Base-by-base conservation (phyloP, 352 stramenopile genomes). In the Pythium grandisporangium region DNA sequence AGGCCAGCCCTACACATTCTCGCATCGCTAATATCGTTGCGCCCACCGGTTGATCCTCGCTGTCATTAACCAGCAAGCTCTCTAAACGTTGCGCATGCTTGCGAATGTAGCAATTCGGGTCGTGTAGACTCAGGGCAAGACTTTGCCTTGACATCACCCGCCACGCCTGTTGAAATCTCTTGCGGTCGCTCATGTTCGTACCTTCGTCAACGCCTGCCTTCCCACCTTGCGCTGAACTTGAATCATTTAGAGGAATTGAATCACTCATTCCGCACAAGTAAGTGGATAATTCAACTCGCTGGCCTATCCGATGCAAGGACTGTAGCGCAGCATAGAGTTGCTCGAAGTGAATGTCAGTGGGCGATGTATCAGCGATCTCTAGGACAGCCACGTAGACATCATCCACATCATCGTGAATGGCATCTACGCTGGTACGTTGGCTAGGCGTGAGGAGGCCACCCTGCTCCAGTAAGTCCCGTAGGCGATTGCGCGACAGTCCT, bases 71-170 rank as follows among this genome's bases (percentile, higher is more conserved):
- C n/a, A n/a, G n/a, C n/a, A n/a, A n/a, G n/a, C n/a, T n/a, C n/a
- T n/a, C n/a, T n/a, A n/a, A n/a, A n/a, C n/a, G 3, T 19, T 52
- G 26, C 49, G 46, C 12, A 54, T 30, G 23, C 59, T 35, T 22
- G 45, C 38, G 34, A 49, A 41, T 33, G 35, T 58, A 79, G 11
- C 59, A 29, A 29, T 85, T 85, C 1, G 61, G 69, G 32, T 85
- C 72, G 34, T 77, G 76, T 23, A 63, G 67, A 14, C 59, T 71
- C 7, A 85, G 5, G 2, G 48, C 49, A 1, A 80, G 40, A 14
- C 44, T 66, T 17, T 59, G 45, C 5, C 49, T 57, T 20, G 58
- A 45, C 20, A 75, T 50, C 8, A 64, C 34, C 1, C 36, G 47
- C 66, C 72, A 82, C 19, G 63, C 48, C 2, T 74, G 43, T 0